Evolutionary conservation across 2,329 filamentous ascomycete species (phyloP).

Genomic region (Ophiostoma sp.): DNA sequence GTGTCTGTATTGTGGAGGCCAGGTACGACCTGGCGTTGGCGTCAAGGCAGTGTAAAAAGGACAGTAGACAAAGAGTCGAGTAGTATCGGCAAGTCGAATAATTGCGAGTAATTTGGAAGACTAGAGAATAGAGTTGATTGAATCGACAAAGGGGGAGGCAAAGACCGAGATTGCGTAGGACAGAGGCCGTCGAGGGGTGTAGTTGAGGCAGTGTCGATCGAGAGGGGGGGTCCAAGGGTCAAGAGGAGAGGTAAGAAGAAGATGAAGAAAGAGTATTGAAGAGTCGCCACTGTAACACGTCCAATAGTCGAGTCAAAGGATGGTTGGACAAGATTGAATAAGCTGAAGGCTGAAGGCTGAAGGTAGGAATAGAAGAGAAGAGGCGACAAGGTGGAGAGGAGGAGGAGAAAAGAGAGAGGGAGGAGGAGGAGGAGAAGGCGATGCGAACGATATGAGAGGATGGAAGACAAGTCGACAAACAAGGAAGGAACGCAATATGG

Average conservation of each 20-base stretch:
- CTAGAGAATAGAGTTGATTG: background rate
- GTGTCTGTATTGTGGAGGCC: conserved; percentile 2
- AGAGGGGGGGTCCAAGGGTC: background rate
- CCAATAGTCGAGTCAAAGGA: conserved; percentile 2
- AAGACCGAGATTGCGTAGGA: conserved; percentile 1
- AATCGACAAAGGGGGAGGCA: conserved; percentile 9
- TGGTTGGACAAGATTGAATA: conserved; percentile 5
- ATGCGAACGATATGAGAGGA: background rate
- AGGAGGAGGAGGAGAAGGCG: background rate
- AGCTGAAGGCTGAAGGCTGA: conserved; percentile 1
- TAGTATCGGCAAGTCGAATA: background rate
- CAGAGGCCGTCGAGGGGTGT: background rate
- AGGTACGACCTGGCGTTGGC: conserved; percentile 5
- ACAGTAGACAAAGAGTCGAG: conserved; percentile 4
- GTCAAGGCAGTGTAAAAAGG: conserved; percentile 6
- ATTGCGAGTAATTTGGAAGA: background rate
- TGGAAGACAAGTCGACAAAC: background rate
- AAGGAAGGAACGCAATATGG: background rate
- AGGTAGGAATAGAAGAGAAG: background rate
- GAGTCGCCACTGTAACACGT: conserved; percentile 6
- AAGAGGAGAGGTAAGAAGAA: background rate
- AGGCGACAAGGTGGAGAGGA: conserved; percentile 8
- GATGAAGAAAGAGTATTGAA: background rate
- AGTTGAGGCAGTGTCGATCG: conserved; percentile 1
- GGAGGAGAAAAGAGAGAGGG: conserved; percentile 4